phyloP scores from a whole-genome alignment of 2,329 filamentous ascomycete species.

The Dothideomycetidae sp. region DNA sequence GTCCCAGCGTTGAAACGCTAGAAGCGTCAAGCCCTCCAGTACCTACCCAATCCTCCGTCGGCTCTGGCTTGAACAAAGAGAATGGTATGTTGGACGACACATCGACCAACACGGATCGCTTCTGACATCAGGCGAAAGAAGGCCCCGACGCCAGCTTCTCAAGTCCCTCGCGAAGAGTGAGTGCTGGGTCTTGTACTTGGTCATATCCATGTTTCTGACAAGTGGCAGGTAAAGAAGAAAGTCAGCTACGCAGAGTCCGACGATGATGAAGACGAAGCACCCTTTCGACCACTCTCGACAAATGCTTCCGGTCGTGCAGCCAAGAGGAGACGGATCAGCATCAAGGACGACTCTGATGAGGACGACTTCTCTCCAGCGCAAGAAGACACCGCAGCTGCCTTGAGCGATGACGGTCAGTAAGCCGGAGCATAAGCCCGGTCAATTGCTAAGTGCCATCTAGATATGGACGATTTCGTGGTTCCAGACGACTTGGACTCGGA shows the following conservation, averaged over 20 bases:
- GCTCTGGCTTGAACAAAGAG: constrained; percentile 37
- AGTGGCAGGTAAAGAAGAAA: constrained; percentile 41
- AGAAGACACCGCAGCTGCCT: constrained; percentile 44
- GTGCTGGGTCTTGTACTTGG: background rate
- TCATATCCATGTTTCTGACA: background rate
- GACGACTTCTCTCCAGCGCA: constrained; percentile 43
- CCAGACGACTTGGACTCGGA: constrained; percentile 68
- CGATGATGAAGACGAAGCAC: constrained; percentile 57
- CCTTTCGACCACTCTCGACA: constrained; percentile 42
- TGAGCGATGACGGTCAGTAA: constrained; percentile 5
- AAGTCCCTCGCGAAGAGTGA: constrained; percentile 69
- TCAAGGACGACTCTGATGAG: constrained; percentile 53
- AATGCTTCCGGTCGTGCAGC: constrained; percentile 30
- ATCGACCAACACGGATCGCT: too few relatives aligned
- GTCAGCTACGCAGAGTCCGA: constrained; percentile 80
- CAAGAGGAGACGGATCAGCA: constrained; percentile 48
- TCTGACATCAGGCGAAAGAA: constrained; percentile 28
- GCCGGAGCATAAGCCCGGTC: background rate
- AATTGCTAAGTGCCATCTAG: constrained; percentile 20
- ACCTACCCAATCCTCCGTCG: constrained; percentile 37
- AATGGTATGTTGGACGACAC: constrained; percentile 37
- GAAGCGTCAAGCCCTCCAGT: constrained; percentile 58
- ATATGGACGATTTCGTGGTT: constrained; percentile 75
- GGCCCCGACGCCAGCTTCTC: constrained; percentile 36
- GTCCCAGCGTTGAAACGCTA: constrained; percentile 65